A percentile compares a stretch with the other conserved stretches of the same genome.
These are phyloP conservation scores for Kluyveromyces starmeri DNA, from an alignment of 805 yeast genomes.

Conservation along the genomic window DNA sequence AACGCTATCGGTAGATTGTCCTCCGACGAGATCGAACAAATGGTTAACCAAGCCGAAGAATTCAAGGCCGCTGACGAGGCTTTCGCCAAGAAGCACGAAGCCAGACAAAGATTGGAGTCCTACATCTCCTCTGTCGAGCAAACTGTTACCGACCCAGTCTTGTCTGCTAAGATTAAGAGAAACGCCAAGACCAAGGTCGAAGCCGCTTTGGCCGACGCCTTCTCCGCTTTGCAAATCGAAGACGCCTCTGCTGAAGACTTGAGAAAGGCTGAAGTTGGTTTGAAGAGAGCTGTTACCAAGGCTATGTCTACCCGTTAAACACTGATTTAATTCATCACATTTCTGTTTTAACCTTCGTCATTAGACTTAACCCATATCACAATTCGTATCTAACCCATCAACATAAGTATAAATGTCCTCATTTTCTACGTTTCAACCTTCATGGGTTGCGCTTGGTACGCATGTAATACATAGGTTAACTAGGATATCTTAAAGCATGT, in stretches of 20 bases:
- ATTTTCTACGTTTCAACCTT: constrained; percentile 5
- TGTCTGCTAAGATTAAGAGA: constrained; percentile 95
- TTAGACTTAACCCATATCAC: constrained; percentile 1
- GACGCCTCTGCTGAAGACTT: constrained; percentile 93
- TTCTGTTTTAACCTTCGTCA: constrained; percentile 3
- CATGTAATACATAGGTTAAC: no score
- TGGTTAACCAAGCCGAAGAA: constrained; percentile 97
- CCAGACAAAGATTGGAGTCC: constrained; percentile 97
- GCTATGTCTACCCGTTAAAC: constrained; percentile 96
- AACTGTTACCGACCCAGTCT: constrained; percentile 96
- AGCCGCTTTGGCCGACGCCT: constrained; percentile 95
- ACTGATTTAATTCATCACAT: constrained; percentile 7
- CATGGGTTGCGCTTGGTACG: no score
- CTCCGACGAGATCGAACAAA: constrained; percentile 93
- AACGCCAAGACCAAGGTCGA: constrained; percentile 96
- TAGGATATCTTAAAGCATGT: no score
- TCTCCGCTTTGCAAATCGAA: constrained; percentile 95
- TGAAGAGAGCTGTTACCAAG: constrained; percentile 99
- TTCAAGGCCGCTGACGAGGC: constrained; percentile 99
- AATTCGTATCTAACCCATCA: constrained; percentile 1
- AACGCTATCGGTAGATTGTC: constrained; percentile 99
- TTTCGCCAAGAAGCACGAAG: constrained; percentile 98
- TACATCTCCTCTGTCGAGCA: constrained; percentile 94
- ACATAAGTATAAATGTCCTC: constrained; percentile 5
- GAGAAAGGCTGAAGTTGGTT: constrained; percentile 98